A percentile compares a stretch with the other conserved stretches of the same genome.
Evolutionary conservation across 169 alveolate genomes (phyloP).

Genomic region (Cyclospora cayetanensis): DNA sequence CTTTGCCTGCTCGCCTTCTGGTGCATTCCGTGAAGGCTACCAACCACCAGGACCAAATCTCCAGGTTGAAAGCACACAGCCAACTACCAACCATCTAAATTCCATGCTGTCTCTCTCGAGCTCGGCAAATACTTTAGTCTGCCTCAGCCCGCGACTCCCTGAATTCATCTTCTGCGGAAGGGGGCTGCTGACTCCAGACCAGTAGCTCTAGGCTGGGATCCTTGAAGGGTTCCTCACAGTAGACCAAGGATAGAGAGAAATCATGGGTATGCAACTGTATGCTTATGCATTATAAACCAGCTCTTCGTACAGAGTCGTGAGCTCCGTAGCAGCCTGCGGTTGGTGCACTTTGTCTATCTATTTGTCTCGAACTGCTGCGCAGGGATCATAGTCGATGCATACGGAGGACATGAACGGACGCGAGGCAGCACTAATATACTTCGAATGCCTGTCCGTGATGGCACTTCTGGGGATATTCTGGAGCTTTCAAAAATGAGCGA

Average conservation of each 20-base stretch:
- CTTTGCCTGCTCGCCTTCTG: too few species aligned
- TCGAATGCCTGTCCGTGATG: not conserved
- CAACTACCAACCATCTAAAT: not conserved
- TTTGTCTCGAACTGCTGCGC: not conserved
- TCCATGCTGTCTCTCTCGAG: not conserved
- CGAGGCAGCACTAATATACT: not conserved
- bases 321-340: not conserved
- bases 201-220: not conserved
- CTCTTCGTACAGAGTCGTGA: not conserved
- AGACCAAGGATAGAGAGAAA: not conserved
- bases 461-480: not conserved
- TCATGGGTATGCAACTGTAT: not conserved
- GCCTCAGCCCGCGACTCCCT: not conserved
- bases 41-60: not conserved
- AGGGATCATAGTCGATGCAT: not conserved
- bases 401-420: not conserved
- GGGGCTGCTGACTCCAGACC: not conserved
- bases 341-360: not conserved
- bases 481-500: not conserved
- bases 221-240: not conserved
- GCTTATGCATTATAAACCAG: not conserved
- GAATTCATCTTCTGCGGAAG: not conserved
- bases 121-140: not conserved
- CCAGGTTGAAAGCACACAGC: not conserved
- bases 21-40: too few species aligned